Evolutionary conservation across 164 flowering plant genomes (phyloP).

Genomic region (Tetrastigma voinierianum): DNA sequence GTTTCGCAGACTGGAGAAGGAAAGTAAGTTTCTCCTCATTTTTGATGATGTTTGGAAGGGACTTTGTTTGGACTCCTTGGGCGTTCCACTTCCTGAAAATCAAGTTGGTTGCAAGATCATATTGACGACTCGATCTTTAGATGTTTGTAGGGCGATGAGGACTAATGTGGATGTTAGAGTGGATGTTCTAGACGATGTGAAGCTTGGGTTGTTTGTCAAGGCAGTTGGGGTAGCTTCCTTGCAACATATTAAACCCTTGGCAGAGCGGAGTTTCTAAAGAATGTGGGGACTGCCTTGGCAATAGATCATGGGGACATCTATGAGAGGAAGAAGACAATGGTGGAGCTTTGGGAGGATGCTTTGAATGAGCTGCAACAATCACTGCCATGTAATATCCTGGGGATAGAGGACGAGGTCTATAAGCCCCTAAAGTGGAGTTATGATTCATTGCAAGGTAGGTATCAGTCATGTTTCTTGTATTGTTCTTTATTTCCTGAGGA

Average conservation of each 20-base stretch:
- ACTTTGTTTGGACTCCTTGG: too few relatives aligned
- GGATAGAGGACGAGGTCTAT: constrained; percentile 6
- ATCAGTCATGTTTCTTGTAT: constrained; percentile 1
- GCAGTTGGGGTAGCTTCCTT: too few relatives aligned
- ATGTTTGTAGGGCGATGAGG: too few relatives aligned
- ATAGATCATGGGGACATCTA: constrained; percentile 1
- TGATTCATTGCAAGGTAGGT: neutral
- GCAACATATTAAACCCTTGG: neutral
- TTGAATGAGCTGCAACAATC: neutral
- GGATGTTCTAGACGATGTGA: too few relatives aligned
- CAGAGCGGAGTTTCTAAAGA: neutral
- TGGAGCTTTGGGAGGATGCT: constrained; percentile 7
- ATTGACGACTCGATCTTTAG: too few relatives aligned
- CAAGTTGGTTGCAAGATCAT: too few relatives aligned
- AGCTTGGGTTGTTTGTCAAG: too few relatives aligned
- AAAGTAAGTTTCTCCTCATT: too few relatives aligned
- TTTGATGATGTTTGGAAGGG: too few relatives aligned
- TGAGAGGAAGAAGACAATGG: constrained; percentile 2
- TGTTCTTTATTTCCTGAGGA: constrained; percentile 4
- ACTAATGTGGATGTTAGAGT: too few relatives aligned
- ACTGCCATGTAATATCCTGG: neutral
- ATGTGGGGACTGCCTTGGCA: constrained; percentile 7
- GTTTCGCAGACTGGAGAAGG: too few relatives aligned
- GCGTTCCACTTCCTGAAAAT: too few relatives aligned
- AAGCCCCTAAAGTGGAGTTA: constrained; percentile 8